These are phyloP conservation scores for Aureobasidium lini DNA, from an alignment of 2,329 filamentous ascomycete genomes.

Conservation along the genomic window DNA sequence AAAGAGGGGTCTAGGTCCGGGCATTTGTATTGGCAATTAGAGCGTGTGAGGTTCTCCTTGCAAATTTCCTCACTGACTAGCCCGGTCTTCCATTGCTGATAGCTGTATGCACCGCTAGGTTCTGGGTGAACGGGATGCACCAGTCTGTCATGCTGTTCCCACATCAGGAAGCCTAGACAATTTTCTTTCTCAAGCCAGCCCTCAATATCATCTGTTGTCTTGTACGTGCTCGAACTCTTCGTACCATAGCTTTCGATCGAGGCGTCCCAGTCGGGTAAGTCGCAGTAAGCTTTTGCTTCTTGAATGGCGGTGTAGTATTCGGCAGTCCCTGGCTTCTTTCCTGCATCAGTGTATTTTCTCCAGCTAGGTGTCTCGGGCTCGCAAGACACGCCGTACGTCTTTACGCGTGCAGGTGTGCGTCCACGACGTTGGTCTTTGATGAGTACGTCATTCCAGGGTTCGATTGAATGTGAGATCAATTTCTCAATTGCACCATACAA, in stretches of 20 bases:
- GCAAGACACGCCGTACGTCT: background rate
- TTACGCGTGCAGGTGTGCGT: background rate
- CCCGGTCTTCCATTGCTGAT: conserved; percentile 7
- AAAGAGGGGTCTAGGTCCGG: background rate
- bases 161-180: background rate
- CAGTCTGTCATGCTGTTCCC: background rate
- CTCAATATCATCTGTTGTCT: background rate
- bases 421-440: background rate
- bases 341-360: background rate
- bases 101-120: background rate
- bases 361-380: background rate
- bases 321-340: background rate
- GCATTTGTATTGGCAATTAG: background rate
- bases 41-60: background rate
- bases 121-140: background rate
- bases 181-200: background rate
- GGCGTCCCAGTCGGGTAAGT: background rate
- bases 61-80: background rate
- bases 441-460: conserved; percentile 14
- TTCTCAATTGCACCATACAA: conserved; percentile 14
- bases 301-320: background rate
- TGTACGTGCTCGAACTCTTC: background rate
- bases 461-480: conserved; percentile 2
- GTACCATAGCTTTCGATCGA: background rate
- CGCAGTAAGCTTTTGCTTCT: background rate